phyloP scores from a whole-genome alignment of 2,329 filamentous ascomycete species.

The Lithohypha guttulata region DNA sequence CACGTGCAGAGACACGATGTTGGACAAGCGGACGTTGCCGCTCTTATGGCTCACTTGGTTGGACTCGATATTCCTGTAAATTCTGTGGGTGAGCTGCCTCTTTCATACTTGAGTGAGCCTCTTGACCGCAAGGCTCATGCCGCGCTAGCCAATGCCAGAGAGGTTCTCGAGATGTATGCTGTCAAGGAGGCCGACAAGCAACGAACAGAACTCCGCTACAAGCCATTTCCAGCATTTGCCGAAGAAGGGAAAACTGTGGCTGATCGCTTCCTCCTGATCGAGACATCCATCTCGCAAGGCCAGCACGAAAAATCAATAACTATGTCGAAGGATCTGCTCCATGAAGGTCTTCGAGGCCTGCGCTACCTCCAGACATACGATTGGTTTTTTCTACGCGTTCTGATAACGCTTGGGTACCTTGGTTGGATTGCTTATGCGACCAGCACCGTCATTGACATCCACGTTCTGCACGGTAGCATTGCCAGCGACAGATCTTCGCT shows the following conservation, averaged over 20 bases:
- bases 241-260: slow-evolving; percentile 53
- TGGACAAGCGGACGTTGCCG: slow-evolving; percentile 83
- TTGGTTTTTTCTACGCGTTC: slow-evolving; percentile 84
- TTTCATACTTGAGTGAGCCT: slow-evolving; percentile 66
- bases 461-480: slow-evolving; percentile 65
- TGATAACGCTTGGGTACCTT: slow-evolving; percentile 82
- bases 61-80: slow-evolving; percentile 89
- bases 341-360: slow-evolving; percentile 66
- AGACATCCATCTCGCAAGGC: slow-evolving; percentile 53
- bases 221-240: slow-evolving; percentile 61
- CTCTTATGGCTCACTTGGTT: slow-evolving; percentile 85
- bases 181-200: slow-evolving; percentile 86
- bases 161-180: slow-evolving; percentile 89
- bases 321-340: slow-evolving; percentile 65
- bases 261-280: slow-evolving; percentile 57
- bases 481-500: slow-evolving; percentile 51
- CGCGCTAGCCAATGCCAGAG: slow-evolving; percentile 69
- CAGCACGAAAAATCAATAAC: slow-evolving; percentile 67
- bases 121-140: slow-evolving; percentile 72
- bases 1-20: slow-evolving; percentile 80
- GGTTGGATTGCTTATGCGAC: slow-evolving; percentile 93
- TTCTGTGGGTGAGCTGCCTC: slow-evolving; percentile 83
- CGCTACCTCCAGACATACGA: slow-evolving; percentile 96
- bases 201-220: slow-evolving; percentile 63
- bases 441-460: slow-evolving; percentile 76